Conservation (phyloP, 1,284 basidiomycete genomes). For the Salmacisia buchloeana region DNA sequence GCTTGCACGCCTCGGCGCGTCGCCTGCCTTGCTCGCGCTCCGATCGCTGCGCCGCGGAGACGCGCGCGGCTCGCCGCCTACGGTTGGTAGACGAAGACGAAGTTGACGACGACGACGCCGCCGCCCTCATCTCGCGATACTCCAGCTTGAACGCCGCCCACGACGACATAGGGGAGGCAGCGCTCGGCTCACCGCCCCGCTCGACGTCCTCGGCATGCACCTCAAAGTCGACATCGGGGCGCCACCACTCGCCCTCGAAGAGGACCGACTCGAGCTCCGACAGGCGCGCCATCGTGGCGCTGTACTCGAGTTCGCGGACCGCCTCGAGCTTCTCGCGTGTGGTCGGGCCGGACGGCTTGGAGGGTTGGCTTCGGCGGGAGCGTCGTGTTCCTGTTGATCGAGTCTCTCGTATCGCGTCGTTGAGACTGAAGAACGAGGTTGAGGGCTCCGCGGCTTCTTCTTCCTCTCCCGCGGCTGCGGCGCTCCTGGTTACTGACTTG, state of each 20-base stretch:
- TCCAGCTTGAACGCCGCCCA: neutral
- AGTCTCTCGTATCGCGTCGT: too few relatives aligned
- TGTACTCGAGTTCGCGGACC: slow-evolving; percentile 43
- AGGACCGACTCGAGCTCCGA: slow-evolving; percentile 32
- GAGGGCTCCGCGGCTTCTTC: too few relatives aligned
- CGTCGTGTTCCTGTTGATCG: too few relatives aligned
- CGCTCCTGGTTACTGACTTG: neutral
- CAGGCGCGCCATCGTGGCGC: slow-evolving; percentile 32
- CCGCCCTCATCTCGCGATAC: too few relatives aligned
- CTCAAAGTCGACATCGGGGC: slow-evolving; percentile 29
- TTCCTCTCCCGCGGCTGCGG: neutral
- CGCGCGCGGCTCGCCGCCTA: too few relatives aligned
- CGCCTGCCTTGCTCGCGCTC: slow-evolving; percentile 13
- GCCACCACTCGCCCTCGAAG: slow-evolving; percentile 41
- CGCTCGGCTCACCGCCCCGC: neutral
- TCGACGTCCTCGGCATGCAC: slow-evolving; percentile 18
- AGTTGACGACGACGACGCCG: too few relatives aligned
- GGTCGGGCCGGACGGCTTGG: too few relatives aligned
- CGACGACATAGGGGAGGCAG: neutral
- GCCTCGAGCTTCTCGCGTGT: slow-evolving; percentile 27
- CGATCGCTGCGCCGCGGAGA: neutral
- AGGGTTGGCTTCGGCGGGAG: too few relatives aligned
- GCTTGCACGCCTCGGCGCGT: slow-evolving; percentile 51
- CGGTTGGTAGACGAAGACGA: too few relatives aligned
- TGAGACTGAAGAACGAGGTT: too few relatives aligned